Conservation (phyloP, 345 rosid genomes). For the Microcos paniculata region DNA sequence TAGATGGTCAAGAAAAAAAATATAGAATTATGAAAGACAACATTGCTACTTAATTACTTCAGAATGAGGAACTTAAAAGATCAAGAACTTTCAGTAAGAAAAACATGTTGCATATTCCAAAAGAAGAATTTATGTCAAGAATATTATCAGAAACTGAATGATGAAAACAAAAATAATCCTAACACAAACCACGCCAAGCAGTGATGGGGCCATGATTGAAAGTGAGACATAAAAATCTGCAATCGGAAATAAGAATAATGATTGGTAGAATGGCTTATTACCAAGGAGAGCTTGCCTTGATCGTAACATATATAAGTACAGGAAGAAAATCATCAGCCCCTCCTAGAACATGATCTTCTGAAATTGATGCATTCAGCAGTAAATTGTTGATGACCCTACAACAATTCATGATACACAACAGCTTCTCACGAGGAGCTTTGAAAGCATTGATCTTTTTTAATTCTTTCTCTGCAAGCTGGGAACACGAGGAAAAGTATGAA, state of each 20-base stretch:
- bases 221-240: not conserved
- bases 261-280: conserved; percentile 38
- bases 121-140: not conserved
- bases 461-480: conserved; percentile 63
- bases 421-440: conserved; percentile 51
- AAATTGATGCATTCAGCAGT: conserved; percentile 54
- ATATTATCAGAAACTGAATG: not conserved
- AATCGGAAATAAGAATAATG: conserved; percentile 17
- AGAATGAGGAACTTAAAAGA: not conserved
- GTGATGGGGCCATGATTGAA: not conserved
- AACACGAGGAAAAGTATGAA: conserved; percentile 5
- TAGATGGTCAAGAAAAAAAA: not conserved
- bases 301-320: conserved; percentile 50
- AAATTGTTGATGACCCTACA: conserved; percentile 59
- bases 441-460: conserved; percentile 46
- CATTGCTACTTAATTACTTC: not conserved
- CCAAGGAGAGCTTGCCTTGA: conserved; percentile 75
- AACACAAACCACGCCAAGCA: not conserved
- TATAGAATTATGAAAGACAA: not conserved
- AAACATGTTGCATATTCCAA: not conserved
- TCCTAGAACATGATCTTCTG: conserved; percentile 40
- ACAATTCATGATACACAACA: conserved; percentile 52
- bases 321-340: conserved; percentile 71
- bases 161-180: conserved; percentile 1
- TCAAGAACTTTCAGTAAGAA: not conserved